Base-by-base conservation (phyloP, 768 basidiomycete species). In the Psilocybe cyanescens region DNA sequence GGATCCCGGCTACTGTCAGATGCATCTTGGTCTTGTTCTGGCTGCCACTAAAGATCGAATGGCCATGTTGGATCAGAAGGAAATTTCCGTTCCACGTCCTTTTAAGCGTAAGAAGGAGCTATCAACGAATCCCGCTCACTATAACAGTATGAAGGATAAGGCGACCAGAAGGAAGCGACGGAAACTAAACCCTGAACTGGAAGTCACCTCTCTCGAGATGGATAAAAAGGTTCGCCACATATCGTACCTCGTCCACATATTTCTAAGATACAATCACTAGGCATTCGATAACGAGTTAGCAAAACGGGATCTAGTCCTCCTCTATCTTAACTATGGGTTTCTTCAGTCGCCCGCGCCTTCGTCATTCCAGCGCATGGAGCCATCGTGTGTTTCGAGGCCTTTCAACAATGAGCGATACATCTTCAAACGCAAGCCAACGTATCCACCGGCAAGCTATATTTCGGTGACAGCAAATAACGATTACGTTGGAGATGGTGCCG, bases 301-400 rank as follows among this genome's bases (percentile, higher is more conserved):
- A 6, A 35, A 24, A 1, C 35, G 61, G 17, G 14, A 62, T 57
- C 7, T 62, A 2, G 19, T 47, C 1, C 50, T 62, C 5, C 14
- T 57, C 3, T 47, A 17, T 14, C 28, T 58, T 31, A 8, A 62
- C 50, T 44, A 41, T 49, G 55, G 37, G 0, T n/a, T 31, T 8
- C 47, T 35, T 46, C 61, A 37, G 9, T 62, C 61, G 5, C 16
- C 49, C 3, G 48, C 56, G 0, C 61, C 61, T 6, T 51, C 55
- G 8, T 57, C 61, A 3, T 62, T 62, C 31, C 49, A 39, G 0
- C 61, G 61, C 4, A 33, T 58, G 6, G 55, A 37, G 8, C 29
- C 49, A 12, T 62, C 61, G 3, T 62, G 49, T 37, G 58, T 49
- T 16, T 35, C 61, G 35, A 8, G 17, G 28, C 9, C 35, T 17